Base-by-base conservation (phyloP, 2,329 filamentous ascomycete genomes). In the Ophiosphaerella korrae region DNA sequence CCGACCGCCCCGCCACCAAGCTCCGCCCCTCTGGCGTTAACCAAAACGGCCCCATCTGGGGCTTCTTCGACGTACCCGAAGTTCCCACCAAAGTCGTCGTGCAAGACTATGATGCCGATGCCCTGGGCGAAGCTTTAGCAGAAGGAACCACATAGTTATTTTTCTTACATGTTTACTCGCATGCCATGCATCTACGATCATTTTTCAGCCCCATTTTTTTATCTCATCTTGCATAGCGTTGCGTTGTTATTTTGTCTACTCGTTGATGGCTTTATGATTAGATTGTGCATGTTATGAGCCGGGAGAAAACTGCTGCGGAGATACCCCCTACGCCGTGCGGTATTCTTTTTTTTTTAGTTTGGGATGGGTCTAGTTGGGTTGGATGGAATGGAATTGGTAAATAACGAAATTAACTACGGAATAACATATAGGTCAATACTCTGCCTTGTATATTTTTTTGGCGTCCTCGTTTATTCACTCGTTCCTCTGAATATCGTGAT, bases 11-110 rank as follows among this genome's bases (percentile, higher is more conserved):
- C 8, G 32, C 31, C 11, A 13, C 37, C 3, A 64, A 57, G 18
- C 45, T 72, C 5, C 47, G 74, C 18, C 59, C 71, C 0, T 63
- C 71, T 2, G 73, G 74, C 11, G 66, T 75, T 8, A 76, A 75
- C 44, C 74, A 76, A 42, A 53, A 50, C 1, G 74, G 73, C 0
- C 70, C 73, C 0, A 73, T 75, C 12, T 70, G 70, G 61, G 73
- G 73, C n/a, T 68, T 75, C 55, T 72, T 73, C 31, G 66, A 69
- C 33, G 61, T 70, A 3, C 69, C 67, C 2, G 62, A 64, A 32
- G 66, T 70, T 13, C 70, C 72, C 2, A 64, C 58, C 0, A 70
- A 70, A 35, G 64, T 75, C 3, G 63, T 70, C 1, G 69, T 73
- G 1, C 59, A 65, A 9, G 67, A 74, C 38, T 64, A 74, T 16